These are phyloP conservation scores for Turritis glabra DNA, from an alignment of 345 rosid species.

Conservation along the genomic window DNA sequence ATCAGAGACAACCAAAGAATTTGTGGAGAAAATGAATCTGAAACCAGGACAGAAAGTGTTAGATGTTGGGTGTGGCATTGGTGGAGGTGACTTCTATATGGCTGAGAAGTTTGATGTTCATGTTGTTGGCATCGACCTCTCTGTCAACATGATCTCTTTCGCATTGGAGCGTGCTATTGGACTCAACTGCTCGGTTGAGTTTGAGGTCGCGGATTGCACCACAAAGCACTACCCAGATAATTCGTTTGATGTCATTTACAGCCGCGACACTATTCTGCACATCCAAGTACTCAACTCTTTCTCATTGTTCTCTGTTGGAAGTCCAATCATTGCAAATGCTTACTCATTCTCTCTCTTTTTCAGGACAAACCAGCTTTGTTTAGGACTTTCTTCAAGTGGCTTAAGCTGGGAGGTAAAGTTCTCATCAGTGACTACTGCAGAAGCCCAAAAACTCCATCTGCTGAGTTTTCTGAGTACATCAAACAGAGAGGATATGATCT, in stretches of 20 bases:
- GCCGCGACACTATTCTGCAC: slow-evolving; percentile 95
- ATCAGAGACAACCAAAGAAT: slow-evolving; percentile 94
- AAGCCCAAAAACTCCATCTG: slow-evolving; percentile 64
- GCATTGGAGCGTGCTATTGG: slow-evolving; percentile 96
- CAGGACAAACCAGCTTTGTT: slow-evolving; percentile 95
- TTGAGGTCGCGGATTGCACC: slow-evolving; percentile 98
- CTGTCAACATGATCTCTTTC: slow-evolving; percentile 90
- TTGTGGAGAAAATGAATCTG: slow-evolving; percentile 82
- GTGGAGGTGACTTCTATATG: slow-evolving; percentile 99
- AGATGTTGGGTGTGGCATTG: slow-evolving; percentile 99
- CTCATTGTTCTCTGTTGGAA: slow-evolving; percentile 9
- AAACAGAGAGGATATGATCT: slow-evolving; percentile 98
- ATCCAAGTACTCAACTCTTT: slow-evolving; percentile 61
- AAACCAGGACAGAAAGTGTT: slow-evolving; percentile 91
- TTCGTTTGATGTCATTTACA: slow-evolving; percentile 89
- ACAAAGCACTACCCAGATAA: slow-evolving; percentile 72
- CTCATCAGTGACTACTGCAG: slow-evolving; percentile 93
- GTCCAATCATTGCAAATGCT: not conserved
- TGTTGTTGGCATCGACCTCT: slow-evolving; percentile 93
- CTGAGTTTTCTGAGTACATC: slow-evolving; percentile 71
- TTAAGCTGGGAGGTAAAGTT: slow-evolving; percentile 94
- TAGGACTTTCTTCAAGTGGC: slow-evolving; percentile 88
- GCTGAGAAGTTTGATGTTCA: slow-evolving; percentile 82
- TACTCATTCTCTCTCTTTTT: slow-evolving; percentile 8
- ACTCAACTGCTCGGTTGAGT: slow-evolving; percentile 82